phyloP scores from a whole-genome alignment of 208 protist species.

The Leishmania lainsoni region DNA sequence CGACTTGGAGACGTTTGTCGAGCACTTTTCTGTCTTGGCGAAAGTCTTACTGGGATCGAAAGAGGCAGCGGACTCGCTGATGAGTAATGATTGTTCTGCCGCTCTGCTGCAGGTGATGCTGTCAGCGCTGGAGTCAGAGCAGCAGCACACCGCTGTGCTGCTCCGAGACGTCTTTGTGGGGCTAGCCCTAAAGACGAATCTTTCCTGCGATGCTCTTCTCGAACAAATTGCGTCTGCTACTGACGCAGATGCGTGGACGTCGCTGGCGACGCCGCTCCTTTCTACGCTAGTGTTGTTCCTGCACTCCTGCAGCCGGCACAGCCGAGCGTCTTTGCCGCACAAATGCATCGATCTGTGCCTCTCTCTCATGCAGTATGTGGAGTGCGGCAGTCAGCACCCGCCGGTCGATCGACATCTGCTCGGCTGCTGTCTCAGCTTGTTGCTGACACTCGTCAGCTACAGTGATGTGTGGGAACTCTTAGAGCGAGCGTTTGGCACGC shows the following conservation, averaged over 20 bases:
- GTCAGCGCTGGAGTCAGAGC: slow-evolving; percentile 9
- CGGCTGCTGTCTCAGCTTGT: slow-evolving; percentile 50
- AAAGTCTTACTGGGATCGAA: slow-evolving; percentile 35
- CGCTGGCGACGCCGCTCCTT: slow-evolving; percentile 41
- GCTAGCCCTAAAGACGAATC: slow-evolving; percentile 46
- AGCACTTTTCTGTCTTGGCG: slow-evolving; percentile 43
- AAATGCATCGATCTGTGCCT: slow-evolving; percentile 71
- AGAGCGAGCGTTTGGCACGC: slow-evolving; percentile 38
- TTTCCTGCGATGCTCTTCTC: slow-evolving; percentile 46
- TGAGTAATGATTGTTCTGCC: slow-evolving; percentile 26
- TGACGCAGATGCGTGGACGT: slow-evolving; percentile 34
- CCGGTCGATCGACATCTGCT: slow-evolving; percentile 53
- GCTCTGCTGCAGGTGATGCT: slow-evolving; percentile 46
- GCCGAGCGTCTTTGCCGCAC: slow-evolving; percentile 38
- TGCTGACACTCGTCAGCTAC: slow-evolving; percentile 57
- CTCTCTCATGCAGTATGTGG: slow-evolving; percentile 44
- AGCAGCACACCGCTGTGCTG: slow-evolving; percentile 33
- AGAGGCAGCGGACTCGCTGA: slow-evolving; percentile 23
- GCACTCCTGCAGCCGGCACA: slow-evolving; percentile 38
- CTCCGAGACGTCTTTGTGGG: slow-evolving; percentile 52
- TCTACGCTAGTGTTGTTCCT: slow-evolving; percentile 52
- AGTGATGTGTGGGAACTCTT: slow-evolving; percentile 71
- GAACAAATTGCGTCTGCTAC: slow-evolving; percentile 35
- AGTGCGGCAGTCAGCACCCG: slow-evolving; percentile 23
- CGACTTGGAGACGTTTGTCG: slow-evolving; percentile 31